Conservation (phyloP, 2,329 filamentous ascomycete species). For the Aspergillus tanneri region DNA sequence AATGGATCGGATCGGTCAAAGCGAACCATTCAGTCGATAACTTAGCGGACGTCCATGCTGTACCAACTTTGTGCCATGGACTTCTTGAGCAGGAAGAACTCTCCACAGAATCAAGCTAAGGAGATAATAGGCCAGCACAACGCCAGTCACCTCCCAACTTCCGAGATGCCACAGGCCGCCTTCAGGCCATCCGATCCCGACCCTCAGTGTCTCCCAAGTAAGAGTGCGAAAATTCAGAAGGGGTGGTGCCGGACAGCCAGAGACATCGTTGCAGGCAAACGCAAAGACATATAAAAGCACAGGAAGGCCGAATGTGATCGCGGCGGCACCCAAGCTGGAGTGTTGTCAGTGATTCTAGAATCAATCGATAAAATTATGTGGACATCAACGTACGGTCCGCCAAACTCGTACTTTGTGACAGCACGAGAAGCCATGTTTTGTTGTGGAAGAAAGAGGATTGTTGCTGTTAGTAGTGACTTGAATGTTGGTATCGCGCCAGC, state of each 20-base stretch:
- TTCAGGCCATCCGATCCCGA: conserved; percentile 73
- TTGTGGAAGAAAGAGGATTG: not conserved
- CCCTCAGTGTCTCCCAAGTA: conserved; percentile 66
- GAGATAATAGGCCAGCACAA: conserved; percentile 71
- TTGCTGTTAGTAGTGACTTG: not conserved
- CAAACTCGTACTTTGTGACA: conserved; percentile 37
- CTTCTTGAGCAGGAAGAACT: conserved; percentile 68
- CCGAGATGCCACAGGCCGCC: conserved; percentile 63
- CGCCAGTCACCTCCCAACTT: conserved; percentile 55
- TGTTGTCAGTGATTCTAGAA: conserved; percentile 1
- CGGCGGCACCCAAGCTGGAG: conserved; percentile 67
- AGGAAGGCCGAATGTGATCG: conserved; percentile 75
- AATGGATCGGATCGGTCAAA: conserved; percentile 16
- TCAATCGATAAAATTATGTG: conserved; percentile 11
- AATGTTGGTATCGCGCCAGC: not conserved
- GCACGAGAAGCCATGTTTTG: not conserved
- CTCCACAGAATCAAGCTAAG: conserved; percentile 70
- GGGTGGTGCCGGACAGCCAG: conserved; percentile 81
- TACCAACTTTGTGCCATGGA: conserved; percentile 65
- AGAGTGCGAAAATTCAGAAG: conserved; percentile 68
- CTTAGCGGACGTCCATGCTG: conserved; percentile 66
- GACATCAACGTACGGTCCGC: conserved; percentile 37
- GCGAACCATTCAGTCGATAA: conserved; percentile 72
- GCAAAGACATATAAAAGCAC: conserved; percentile 72
- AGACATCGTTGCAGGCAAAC: conserved; percentile 85